These are phyloP conservation scores for Trametes villosa DNA, from an alignment of 768 basidiomycete genomes.

Conservation along the genomic window DNA sequence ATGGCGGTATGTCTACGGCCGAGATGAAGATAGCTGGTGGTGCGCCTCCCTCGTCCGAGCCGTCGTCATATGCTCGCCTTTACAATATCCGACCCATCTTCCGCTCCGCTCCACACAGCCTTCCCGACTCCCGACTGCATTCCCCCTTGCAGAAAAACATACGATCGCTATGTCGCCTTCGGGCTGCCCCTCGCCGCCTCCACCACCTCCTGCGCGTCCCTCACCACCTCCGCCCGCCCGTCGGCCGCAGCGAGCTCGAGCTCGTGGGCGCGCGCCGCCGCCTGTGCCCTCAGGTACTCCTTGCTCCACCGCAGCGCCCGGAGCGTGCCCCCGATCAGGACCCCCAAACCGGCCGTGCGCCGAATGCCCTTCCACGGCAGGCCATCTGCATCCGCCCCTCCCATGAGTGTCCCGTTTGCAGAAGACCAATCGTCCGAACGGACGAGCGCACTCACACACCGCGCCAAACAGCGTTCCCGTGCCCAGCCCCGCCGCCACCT, in stretches of 20 bases:
- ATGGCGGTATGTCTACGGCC: too few relatives aligned
- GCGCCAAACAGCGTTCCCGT: slow-evolving; percentile 62
- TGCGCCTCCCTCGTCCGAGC: not conserved
- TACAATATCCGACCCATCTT: not conserved
- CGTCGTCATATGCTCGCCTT: slow-evolving; percentile 8
- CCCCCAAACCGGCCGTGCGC: slow-evolving; percentile 57
- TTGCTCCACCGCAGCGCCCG: slow-evolving; percentile 40
- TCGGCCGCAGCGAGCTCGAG: slow-evolving; percentile 30
- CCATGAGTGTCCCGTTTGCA: slow-evolving; percentile 8
- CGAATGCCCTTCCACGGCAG: slow-evolving; percentile 54
- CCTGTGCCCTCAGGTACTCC: slow-evolving; percentile 31
- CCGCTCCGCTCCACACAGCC: slow-evolving; percentile 9
- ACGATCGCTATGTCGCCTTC: not conserved
- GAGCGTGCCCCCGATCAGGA: slow-evolving; percentile 59
- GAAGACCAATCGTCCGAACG: not conserved
- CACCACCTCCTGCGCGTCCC: slow-evolving; percentile 16
- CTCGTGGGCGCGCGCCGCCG: slow-evolving; percentile 28
- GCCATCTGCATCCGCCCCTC: slow-evolving; percentile 49
- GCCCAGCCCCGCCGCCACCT: slow-evolving; percentile 67
- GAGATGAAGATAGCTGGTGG: not conserved
- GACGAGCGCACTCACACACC: slow-evolving; percentile 47
- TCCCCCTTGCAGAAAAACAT: not conserved
- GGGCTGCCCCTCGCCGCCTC: not conserved
- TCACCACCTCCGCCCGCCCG: slow-evolving; percentile 21
- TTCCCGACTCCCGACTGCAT: not conserved